Evolutionary conservation across 768 basidiomycete species (phyloP).

Genomic region (Suillus ampliporus): DNA sequence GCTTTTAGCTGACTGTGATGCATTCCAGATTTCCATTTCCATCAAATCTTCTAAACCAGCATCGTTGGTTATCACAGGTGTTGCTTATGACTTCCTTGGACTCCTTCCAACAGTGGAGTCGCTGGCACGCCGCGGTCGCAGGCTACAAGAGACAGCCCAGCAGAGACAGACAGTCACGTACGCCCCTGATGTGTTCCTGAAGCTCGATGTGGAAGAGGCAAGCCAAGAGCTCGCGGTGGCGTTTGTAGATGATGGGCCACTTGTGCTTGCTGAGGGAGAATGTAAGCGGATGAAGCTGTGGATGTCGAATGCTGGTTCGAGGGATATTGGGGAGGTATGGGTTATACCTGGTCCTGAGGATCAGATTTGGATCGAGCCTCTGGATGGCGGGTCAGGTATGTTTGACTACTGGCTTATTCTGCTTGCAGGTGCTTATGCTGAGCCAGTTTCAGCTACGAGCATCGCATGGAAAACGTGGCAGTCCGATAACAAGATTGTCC

Average conservation of each 20-base stretch:
- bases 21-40: constrained; percentile 61
- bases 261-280: constrained; percentile 74
- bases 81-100: constrained; percentile 73
- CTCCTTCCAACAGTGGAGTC: constrained; percentile 72
- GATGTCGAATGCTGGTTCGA: constrained; percentile 70
- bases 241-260: constrained; percentile 57
- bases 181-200: constrained; percentile 66
- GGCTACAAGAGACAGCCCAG: constrained; percentile 75
- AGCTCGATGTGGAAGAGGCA: constrained; percentile 65
- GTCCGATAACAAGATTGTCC: constrained; percentile 58
- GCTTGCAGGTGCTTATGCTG: background rate
- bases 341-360: constrained; percentile 64
- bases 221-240: constrained; percentile 65
- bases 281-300: constrained; percentile 55
- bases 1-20: background rate
- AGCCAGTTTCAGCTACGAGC: constrained; percentile 20
- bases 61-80: constrained; percentile 60
- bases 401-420: constrained; percentile 4
- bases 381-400: constrained; percentile 30
- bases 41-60: constrained; percentile 58
- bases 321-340: constrained; percentile 73
- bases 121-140: constrained; percentile 70
- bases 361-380: constrained; percentile 57
- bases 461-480: constrained; percentile 45
- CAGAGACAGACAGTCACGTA: constrained; percentile 76